Evolutionary conservation across 129 eudicot genomes (phyloP).

Genomic region (Pittosporum tobira): DNA sequence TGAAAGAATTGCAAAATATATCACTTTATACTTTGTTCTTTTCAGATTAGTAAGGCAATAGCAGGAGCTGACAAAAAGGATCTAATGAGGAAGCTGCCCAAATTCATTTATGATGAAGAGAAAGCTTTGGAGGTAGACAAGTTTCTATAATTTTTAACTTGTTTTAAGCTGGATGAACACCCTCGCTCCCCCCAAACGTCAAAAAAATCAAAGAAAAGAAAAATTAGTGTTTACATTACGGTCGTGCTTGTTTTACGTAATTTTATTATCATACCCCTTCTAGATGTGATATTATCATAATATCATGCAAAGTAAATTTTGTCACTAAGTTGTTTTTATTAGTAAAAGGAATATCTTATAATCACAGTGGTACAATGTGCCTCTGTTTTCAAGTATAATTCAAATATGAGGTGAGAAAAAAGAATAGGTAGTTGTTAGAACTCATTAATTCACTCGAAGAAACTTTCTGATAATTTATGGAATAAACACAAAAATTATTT

Average conservation of each 20-base stretch:
- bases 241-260: background rate
- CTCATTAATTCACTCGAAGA: background rate
- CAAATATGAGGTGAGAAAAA: too few relatives aligned
- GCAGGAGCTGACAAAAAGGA: conserved; percentile 82
- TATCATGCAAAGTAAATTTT: background rate
- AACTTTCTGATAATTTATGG: background rate
- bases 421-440: background rate
- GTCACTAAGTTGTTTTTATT: background rate
- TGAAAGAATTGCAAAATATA: conserved; percentile 5
- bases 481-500: background rate
- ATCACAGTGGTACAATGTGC: background rate
- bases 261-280: background rate
- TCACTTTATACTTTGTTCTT: background rate
- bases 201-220: background rate
- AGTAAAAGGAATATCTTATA: background rate
- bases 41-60: conserved; percentile 77
- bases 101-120: conserved; percentile 84
- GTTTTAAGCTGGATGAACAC: background rate
- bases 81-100: conserved; percentile 71
- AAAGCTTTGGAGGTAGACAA: conserved; percentile 78
- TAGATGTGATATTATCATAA: background rate
- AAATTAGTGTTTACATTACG: background rate
- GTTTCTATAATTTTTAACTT: background rate
- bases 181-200: background rate
- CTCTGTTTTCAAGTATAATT: too few relatives aligned